Base-by-base conservation (phyloP, 2,329 filamentous ascomycete genomes). In the Mycogone perniciosa region DNA sequence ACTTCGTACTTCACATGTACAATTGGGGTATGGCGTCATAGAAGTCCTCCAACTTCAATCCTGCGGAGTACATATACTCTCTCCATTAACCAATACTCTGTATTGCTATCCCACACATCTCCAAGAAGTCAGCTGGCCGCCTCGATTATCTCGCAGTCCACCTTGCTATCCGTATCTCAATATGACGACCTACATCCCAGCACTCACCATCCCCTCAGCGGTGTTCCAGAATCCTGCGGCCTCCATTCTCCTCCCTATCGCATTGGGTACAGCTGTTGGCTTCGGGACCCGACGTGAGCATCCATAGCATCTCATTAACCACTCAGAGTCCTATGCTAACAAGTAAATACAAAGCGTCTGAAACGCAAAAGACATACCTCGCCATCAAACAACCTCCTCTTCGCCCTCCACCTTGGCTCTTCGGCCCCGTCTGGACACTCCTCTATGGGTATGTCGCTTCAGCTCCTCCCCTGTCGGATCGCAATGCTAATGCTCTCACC, bases 181-280 rank as follows among this genome's bases (percentile, higher is more conserved):
- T 41, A 95, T 93, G 88, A 91, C 87, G 8, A 84, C 87, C 55
- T 86, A 86, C 67, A 81, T 93, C 54, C 84, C 87, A n/a, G 84
- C 81, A 37, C 70, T 95, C 56, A 90, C 87, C 26, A 76, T 95
- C 13, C 89, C 89, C 2, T 71, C 77, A 43, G 74, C 79, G 57
- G 70, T 91, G 57, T 91, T 95, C 67, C 76, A 82, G 62, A 84
- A 80, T 64, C 82, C 88, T 4, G 84, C 87, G 6, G 76, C 80
- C 30, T 86, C 88, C 13, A 81, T 93, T 55, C 77, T 95, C 37
- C 75, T 95, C 1, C 90, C 89, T 35, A 74, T 95, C 44, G 77
- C 77, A 5, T 71, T 88, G 4, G 90, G 89, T 38, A 82, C 84
- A 3, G 81, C 80, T n/a, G 76, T 91, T 53, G 89, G 89, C 50